Evolutionary conservation across 2,329 filamentous ascomycete species (phyloP).

Genomic region (Curvularia sp.): DNA sequence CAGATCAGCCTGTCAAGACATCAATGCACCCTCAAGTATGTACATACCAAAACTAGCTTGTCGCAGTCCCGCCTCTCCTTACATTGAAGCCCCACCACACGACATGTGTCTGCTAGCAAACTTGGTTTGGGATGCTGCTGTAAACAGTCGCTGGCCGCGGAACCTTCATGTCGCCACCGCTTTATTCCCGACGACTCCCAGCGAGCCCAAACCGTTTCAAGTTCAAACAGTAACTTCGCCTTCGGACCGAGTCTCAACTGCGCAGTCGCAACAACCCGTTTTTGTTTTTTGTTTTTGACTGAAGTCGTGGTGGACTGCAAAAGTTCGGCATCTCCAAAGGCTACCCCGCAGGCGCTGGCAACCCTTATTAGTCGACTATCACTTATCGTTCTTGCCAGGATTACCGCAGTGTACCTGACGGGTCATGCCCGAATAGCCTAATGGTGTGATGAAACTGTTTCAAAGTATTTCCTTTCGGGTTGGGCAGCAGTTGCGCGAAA

Average conservation of each 20-base stretch:
- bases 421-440: conserved; percentile 21
- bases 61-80: conserved; percentile 20
- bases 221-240: conserved; percentile 17
- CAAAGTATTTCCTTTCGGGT: conserved; percentile 16
- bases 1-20: conserved; percentile 37
- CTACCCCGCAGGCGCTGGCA: conserved; percentile 32
- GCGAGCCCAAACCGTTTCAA: conserved; percentile 15
- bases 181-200: conserved; percentile 7
- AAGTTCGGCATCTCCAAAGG: conserved; percentile 16
- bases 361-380: conserved; percentile 8
- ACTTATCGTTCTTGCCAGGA: conserved; percentile 20
- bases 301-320: conserved; percentile 24
- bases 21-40: conserved; percentile 17
- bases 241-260: conserved; percentile 7
- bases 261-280: conserved; percentile 12
- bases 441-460: conserved; percentile 27
- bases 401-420: conserved; percentile 18
- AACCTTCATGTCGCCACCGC: conserved; percentile 16
- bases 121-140: conserved; percentile 7
- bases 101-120: conserved; percentile 8
- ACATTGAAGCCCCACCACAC: conserved; percentile 16
- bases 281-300: conserved; percentile 9
- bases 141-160: conserved; percentile 5
- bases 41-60: conserved; percentile 17
- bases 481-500: conserved; percentile 19